Conservation (phyloP, 768 basidiomycete genomes). For the Phaeotremella skinneri region DNA sequence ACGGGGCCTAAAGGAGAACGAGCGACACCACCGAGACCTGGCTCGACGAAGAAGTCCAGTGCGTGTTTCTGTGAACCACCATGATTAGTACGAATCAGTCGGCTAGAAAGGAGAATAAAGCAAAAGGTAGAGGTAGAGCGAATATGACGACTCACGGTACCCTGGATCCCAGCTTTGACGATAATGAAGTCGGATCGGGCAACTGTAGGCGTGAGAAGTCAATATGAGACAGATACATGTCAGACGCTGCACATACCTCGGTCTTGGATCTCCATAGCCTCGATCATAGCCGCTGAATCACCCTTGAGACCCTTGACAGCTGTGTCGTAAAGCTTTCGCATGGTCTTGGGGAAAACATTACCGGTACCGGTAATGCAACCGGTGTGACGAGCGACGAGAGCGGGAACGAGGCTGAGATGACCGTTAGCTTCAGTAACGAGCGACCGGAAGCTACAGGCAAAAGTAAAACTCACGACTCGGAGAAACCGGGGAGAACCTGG, state of each 20-base stretch:
- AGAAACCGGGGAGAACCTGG: slow-evolving; percentile 68
- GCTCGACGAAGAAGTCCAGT: slow-evolving; percentile 47
- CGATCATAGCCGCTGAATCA: slow-evolving; percentile 37
- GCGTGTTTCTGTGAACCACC: slow-evolving; percentile 45
- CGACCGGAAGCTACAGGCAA: background rate
- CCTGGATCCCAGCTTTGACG: slow-evolving; percentile 51
- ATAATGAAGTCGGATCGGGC: slow-evolving; percentile 52
- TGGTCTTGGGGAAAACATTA: slow-evolving; percentile 54
- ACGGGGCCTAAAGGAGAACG: slow-evolving; percentile 48
- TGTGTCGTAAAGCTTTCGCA: slow-evolving; percentile 51
- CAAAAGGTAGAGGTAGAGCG: background rate
- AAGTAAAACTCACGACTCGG: slow-evolving; percentile 56
- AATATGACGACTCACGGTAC: slow-evolving; percentile 36
- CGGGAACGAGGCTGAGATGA: slow-evolving; percentile 56
- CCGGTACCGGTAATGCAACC: slow-evolving; percentile 63
- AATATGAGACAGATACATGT: background rate
- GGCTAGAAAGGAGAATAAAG: background rate
- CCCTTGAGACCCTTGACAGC: slow-evolving; percentile 49
- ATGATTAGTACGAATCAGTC: background rate
- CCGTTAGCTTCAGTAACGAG: too few species aligned
- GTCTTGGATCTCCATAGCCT: slow-evolving; percentile 51
- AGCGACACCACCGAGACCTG: slow-evolving; percentile 49
- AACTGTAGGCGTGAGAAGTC: slow-evolving; percentile 21
- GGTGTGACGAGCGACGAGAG: slow-evolving; percentile 63
- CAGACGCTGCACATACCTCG: slow-evolving; percentile 20